Evolutionary conservation across 2,329 filamentous ascomycete species (phyloP), one percentile per base, ranked within the genome.

Genomic region (Amylocarpus encephaloides): DNA sequence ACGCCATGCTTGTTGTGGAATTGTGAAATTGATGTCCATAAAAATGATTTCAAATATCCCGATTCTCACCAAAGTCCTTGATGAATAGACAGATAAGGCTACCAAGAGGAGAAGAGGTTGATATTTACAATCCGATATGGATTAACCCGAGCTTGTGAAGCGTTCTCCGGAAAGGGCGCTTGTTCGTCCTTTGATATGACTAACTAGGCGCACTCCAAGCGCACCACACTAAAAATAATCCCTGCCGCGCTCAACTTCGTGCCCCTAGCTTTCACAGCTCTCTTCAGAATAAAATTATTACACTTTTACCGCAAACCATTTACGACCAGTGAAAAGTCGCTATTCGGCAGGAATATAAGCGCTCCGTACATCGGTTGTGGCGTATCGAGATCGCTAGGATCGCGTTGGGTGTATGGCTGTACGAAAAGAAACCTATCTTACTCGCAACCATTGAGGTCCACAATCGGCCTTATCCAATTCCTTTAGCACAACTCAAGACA

Each of bases 401-500:
- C 46, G 47, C 41, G 48, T 58, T 55, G 32, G 30, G 58, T 53
- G 53, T 48, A 60, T 56, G 54, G 52, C 49, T 53, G 50, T 59
- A 46, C 46, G 53, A 53, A 53, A 45, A 55, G 45, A 47, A 40
- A 47, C 22, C 45, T 47, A 35, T 39, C 54, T 51, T 53, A 59
- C 50, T 58, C 55, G 56, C 56, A 58, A 59, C 40, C 40, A 40
- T 38, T 40, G 29, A 30, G 16, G 42, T 18, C 19, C 26, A 46
- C 49, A 39, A 38, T 48, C 57, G 58, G 60, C 53, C 64, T 58
- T 53, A 35, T 54, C 42, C 54, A 55, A 55, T 43, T 51, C 43
- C 48, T 47, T 56, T 43, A 58, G 38, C 34, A 45, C 29, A 54
- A 47, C 30, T 51, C 52, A 49, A 49, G 51, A 42, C 48, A 55